A percentile compares a stretch with the other conserved stretches of the same genome.
These are phyloP conservation scores for Cystobasidium pallidum DNA, from an alignment of 1,284 basidiomycete species.

Conservation along the genomic window DNA sequence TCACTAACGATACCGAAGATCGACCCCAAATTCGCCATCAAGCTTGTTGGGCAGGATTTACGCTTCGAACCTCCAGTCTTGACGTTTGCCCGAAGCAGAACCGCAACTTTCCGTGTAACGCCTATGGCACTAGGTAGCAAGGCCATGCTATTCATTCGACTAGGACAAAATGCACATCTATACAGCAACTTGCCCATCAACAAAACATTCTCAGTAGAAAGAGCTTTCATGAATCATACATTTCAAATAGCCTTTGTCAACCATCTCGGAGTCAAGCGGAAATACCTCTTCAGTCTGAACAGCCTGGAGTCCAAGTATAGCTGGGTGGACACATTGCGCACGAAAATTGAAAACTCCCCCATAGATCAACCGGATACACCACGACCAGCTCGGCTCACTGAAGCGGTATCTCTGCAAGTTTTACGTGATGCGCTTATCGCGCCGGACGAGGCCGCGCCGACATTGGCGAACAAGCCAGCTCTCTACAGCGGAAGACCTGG, in stretches of 20 bases:
- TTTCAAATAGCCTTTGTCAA: slow-evolving; percentile 85
- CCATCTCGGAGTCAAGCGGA: slow-evolving; percentile 69
- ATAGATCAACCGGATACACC: slow-evolving; percentile 51
- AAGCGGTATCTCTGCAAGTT: slow-evolving; percentile 73
- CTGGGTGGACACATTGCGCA: slow-evolving; percentile 72
- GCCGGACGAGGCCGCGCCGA: slow-evolving; percentile 51
- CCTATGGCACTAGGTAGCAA: slow-evolving; percentile 78
- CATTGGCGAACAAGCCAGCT: slow-evolving; percentile 45
- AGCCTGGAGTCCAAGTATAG: slow-evolving; percentile 72
- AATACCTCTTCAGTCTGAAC: slow-evolving; percentile 90
- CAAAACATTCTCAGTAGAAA: slow-evolving; percentile 75
- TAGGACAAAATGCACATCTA: slow-evolving; percentile 74
- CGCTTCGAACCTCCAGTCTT: slow-evolving; percentile 80
- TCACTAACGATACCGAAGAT: slow-evolving; percentile 77
- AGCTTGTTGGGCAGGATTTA: slow-evolving; percentile 80
- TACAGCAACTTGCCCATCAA: slow-evolving; percentile 79
- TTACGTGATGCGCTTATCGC: slow-evolving; percentile 77
- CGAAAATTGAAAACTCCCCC: slow-evolving; percentile 65
- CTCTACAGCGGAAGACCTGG: slow-evolving; percentile 47
- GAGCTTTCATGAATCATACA: slow-evolving; percentile 64
- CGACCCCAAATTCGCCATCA: slow-evolving; percentile 76
- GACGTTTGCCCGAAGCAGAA: slow-evolving; percentile 71
- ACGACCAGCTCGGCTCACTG: slow-evolving; percentile 67
- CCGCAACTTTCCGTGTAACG: slow-evolving; percentile 83
- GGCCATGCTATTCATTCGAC: slow-evolving; percentile 75